These are phyloP conservation scores for Panicum virgatum DNA, from an alignment of 202 grass and related monocot genomes.

Conservation along the genomic window DNA sequence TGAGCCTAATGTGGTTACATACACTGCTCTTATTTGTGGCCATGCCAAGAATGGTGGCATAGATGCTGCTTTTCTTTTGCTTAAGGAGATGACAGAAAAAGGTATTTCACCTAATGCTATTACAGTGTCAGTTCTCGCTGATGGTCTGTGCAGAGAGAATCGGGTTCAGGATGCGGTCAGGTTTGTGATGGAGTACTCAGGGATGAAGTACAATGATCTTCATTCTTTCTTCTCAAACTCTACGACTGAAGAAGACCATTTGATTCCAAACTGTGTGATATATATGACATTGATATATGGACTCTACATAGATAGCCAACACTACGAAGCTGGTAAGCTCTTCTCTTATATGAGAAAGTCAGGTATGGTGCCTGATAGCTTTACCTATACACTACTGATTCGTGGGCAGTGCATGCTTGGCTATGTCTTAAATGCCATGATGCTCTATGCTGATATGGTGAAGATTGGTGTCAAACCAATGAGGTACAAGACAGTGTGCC, in stretches of 20 bases:
- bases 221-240: conserved; percentile 9
- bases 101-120: conserved; percentile 44
- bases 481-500: conserved; percentile 32
- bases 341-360: conserved; percentile 60
- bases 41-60: conserved; percentile 45
- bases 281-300: conserved; percentile 66
- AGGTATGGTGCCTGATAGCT: conserved; percentile 55
- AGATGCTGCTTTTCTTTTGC: conserved; percentile 53
- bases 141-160: conserved; percentile 52
- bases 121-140: conserved; percentile 46
- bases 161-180: conserved; percentile 50
- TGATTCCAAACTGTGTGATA: conserved; percentile 40
- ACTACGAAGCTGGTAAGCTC: conserved; percentile 44
- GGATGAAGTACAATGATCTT: conserved; percentile 15
- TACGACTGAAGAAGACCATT: conserved; percentile 18
- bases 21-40: conserved; percentile 50
- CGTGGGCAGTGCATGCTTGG: conserved; percentile 61
- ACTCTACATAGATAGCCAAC: conserved; percentile 48
- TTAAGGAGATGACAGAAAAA: conserved; percentile 53
- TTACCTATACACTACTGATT: conserved; percentile 57
- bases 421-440: conserved; percentile 60
- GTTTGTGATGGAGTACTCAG: conserved; percentile 34
- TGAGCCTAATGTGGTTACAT: conserved; percentile 57
- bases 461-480: conserved; percentile 50
- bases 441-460: conserved; percentile 65